Evolutionary conservation across 1,284 basidiomycete genomes (phyloP), one percentile per base, ranked within the genome.

Genomic region (Austroboletus rostrupii): DNA sequence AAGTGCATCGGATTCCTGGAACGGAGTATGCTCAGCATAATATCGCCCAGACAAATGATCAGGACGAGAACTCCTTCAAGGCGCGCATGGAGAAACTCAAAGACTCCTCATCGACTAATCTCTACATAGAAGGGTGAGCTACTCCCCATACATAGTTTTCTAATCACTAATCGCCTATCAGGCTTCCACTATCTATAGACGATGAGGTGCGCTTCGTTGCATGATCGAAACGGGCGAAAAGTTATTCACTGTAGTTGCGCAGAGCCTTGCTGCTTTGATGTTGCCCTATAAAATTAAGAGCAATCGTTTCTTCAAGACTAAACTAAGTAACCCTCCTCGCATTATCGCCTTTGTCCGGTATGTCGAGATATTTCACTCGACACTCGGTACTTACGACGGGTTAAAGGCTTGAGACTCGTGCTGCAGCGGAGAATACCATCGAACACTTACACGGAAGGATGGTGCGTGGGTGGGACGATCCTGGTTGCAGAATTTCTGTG

Each of bases 1-100:
- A 86, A 77, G 73, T 85, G 14, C 87, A 88, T 67, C 86, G 87
- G 64, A 88, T 90, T 36, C 86, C 86, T 9, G 86, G 86, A 10
- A 85, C 85, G 3, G 64, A 72, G 21, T 85, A 83, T 56, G 70
- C 67, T 59, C 52, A 69, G 21, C 54, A 69, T 6, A 55, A 42
- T 21, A 38, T 54, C 39, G 51, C 52, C 36, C 55, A 64, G 33
- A 52, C 53, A 9, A 45, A 36, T 33, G 55, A 65, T 20, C 62
- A 60, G 14, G 71, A 71, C 5, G 73, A 72, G 29, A 74, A 74
- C 45, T 72, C 76, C 5, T 87, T 87, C 76, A 87, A 87, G 62
- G 67, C 75, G 16, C 78, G 79, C 61, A 87, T 87, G 86, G 85
- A 85, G 61, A 78, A 76, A 52, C 68, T 87, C 47, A 73, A 76